Conservation (phyloP, 768 basidiomycete species). For the Cyclocybe cylindracea region DNA sequence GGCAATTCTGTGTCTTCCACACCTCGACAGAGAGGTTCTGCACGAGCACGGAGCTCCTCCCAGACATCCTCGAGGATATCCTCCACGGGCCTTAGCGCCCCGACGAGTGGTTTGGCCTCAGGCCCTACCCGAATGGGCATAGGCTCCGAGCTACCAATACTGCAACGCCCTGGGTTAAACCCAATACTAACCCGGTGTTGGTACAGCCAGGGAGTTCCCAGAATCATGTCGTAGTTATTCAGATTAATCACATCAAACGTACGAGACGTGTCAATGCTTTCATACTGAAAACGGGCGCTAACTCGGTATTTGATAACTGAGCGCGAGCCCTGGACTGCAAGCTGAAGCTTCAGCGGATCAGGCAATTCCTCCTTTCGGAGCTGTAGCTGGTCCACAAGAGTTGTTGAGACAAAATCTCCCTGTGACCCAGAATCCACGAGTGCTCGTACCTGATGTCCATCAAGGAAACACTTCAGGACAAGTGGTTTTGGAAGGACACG, state of each 20-base stretch:
- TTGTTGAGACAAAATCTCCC: conserved; percentile 40
- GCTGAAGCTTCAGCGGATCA: conserved; percentile 32
- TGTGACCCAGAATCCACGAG: conserved; percentile 38
- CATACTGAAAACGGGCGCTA: conserved; percentile 28
- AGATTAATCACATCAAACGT: conserved; percentile 40
- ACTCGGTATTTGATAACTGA: conserved; percentile 34
- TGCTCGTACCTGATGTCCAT: conserved; percentile 31
- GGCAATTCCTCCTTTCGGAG: conserved; percentile 19
- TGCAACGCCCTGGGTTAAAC: conserved; percentile 23
- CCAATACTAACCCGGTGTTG: conserved; percentile 30
- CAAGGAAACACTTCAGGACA: conserved; percentile 26
- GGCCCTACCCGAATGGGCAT: not conserved
- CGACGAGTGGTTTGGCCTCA: not conserved
- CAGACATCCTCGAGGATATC: not conserved
- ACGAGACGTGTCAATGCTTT: conserved; percentile 25
- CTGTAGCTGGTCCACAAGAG: conserved; percentile 36
- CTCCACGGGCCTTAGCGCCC: conserved; percentile 13
- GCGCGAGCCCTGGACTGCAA: conserved; percentile 42
- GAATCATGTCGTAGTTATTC: conserved; percentile 36
- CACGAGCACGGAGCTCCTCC: conserved; percentile 10
- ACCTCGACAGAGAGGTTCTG: conserved; percentile 13
- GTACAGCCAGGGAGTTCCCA: conserved; percentile 34
- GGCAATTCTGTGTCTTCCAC: conserved; percentile 32
- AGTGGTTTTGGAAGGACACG: conserved; percentile 31
- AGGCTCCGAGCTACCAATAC: conserved; percentile 16